Evolutionary conservation across 192 early-diverging fungal species (phyloP).

Genomic region (Phycomyces blakesleeanus): DNA sequence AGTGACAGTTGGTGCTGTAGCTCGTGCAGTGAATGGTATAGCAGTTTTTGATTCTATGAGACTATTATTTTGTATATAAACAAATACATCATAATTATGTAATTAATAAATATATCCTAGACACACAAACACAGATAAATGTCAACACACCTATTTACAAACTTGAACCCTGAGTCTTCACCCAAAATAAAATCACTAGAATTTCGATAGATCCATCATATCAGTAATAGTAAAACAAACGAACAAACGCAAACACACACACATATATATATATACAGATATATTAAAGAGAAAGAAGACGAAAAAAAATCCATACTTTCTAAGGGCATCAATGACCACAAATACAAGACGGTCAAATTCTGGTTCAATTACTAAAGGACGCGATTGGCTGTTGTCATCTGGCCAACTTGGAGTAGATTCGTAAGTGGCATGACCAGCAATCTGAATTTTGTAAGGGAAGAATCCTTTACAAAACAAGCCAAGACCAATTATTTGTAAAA

Average conservation of each 20-base stretch:
- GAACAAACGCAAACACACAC: too few relatives aligned
- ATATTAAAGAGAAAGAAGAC: not conserved
- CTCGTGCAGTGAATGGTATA: constrained; percentile 50
- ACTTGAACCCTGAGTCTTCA: constrained; percentile 60
- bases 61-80: constrained; percentile 26
- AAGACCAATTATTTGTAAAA: constrained; percentile 59
- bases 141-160: constrained; percentile 53
- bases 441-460: constrained; percentile 73
- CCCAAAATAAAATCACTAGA: constrained; percentile 71
- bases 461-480: constrained; percentile 68
- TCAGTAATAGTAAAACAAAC: not conserved
- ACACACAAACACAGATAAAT: not conserved
- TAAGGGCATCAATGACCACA: constrained; percentile 70
- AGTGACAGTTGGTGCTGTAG: constrained; percentile 72
- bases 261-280: too few relatives aligned
- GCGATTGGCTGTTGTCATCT: not conserved
- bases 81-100: too few relatives aligned
- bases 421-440: constrained; percentile 55
- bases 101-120: not conserved
- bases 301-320: constrained; percentile 41
- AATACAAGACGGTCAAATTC: constrained; percentile 59
- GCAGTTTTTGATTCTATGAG: constrained; percentile 44
- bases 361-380: constrained; percentile 22
- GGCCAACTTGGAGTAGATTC: constrained; percentile 32
- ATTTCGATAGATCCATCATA: constrained; percentile 1